Evolutionary conservation across 768 basidiomycete genomes (phyloP).

Genomic region (Hebeloma cylindrosporum): DNA sequence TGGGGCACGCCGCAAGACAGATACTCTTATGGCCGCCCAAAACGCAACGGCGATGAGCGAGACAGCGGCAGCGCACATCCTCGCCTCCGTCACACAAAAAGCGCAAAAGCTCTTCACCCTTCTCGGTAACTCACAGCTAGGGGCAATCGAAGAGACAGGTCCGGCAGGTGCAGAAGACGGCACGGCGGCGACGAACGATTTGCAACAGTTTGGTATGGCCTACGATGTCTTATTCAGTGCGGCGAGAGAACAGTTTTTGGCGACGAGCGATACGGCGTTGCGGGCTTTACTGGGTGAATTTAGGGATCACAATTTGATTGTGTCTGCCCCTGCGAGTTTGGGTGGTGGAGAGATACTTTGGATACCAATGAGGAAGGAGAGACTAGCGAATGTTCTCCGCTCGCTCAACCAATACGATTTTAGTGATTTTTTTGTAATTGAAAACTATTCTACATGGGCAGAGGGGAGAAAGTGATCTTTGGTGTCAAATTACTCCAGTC

Average conservation of each 20-base stretch:
- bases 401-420: conserved; percentile 13
- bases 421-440: too few species aligned
- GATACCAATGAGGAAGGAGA: conserved; percentile 84
- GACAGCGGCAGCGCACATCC: conserved; percentile 75
- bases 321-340: conserved; percentile 44
- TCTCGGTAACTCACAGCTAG: conserved; percentile 69
- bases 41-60: conserved; percentile 60
- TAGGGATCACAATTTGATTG: conserved; percentile 85
- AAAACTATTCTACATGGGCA: too few species aligned
- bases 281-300: conserved; percentile 86
- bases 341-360: conserved; percentile 68
- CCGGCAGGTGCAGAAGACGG: conserved; percentile 35
- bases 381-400: conserved; percentile 50
- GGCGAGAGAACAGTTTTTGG: conserved; percentile 83
- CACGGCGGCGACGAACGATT: conserved; percentile 33
- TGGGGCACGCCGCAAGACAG: conserved; percentile 35
- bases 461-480: too few species aligned
- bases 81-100: conserved; percentile 84
- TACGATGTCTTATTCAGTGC: conserved; percentile 71
- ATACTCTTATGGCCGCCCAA: conserved; percentile 30
- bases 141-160: conserved; percentile 53
- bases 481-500: too few species aligned
- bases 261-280: conserved; percentile 83
- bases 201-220: conserved; percentile 55
- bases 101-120: conserved; percentile 81